Base-by-base conservation (phyloP, 2,329 filamentous ascomycete genomes). In the Venturia nashicola region DNA sequence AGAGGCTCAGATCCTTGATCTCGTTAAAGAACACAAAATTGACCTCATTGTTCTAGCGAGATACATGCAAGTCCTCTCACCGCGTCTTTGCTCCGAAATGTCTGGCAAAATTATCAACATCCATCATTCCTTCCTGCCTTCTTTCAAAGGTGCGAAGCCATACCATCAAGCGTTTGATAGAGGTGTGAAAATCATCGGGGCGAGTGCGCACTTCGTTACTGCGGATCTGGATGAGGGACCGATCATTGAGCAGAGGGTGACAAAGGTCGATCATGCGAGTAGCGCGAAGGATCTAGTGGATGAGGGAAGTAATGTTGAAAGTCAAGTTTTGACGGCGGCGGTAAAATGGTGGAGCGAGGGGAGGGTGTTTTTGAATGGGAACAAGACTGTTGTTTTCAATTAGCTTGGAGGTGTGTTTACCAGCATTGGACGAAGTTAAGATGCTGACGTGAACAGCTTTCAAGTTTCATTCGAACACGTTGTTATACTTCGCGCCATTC, bases 71-170 rank as follows among this genome's bases (percentile, higher is more conserved):
- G 88, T 94, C 40, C 81, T 94, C 12, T 89, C 86, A 27, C 89
- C 89, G 0, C 83, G 77, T 9, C 79, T 94, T 48, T 94, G 90
- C 78, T 77, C 81, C 65, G 88, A 84, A 70, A 92, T 94, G 89
- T 88, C 85, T 61, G 90, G 90, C 65, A 86, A 85, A 73, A 94
- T 94, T 77, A 93, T 94, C 86, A 94, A 94, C 78, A 93, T 94
- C 76, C 90, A 94, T 78, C 90, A 94, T 78, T 88, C 84, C 69
- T 94, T 94, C 83, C 75, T 94, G 80, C 90, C 90, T 0, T 87
- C 83, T 11, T 94, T 94, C 83, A 94, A 94, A 81, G 90, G 90
- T 66, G 90, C 90, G 39, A 91, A 90, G 77, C 90, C 90, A 3
- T 94, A 94, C 76, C 90, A 93, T 75, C 90, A 94, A 79, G 90